Conservation (phyloP, 2,329 filamentous ascomycete species). For the Cladosporium phlei region DNA sequence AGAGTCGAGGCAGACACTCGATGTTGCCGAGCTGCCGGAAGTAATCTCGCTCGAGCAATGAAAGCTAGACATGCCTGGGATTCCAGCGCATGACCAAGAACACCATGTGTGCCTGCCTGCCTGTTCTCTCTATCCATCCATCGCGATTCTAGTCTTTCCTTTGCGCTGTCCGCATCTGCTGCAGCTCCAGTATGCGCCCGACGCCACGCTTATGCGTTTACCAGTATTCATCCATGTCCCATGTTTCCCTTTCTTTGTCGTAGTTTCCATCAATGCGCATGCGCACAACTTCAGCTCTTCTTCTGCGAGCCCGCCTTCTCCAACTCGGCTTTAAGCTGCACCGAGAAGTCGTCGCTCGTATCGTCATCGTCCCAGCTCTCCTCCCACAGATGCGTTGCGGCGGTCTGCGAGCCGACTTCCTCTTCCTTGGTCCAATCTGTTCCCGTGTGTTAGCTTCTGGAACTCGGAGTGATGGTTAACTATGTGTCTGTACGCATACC, state of each 20-base stretch:
- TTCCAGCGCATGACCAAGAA: neutral
- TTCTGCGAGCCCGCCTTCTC: slow-evolving; percentile 75
- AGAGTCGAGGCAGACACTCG: slow-evolving; percentile 68
- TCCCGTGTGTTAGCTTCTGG: neutral
- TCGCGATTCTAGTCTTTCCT: slow-evolving; percentile 2
- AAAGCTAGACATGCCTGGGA: neutral
- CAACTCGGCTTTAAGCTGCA: slow-evolving; percentile 88
- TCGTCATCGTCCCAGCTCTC: slow-evolving; percentile 99
- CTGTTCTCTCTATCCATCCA: neutral
- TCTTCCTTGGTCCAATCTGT: slow-evolving; percentile 91
- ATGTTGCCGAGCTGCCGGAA: slow-evolving; percentile 68
- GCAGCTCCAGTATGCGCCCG: slow-evolving; percentile 4
- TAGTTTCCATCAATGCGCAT: neutral
- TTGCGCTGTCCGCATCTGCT: too few relatives aligned
- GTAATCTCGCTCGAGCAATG: slow-evolving; percentile 45
- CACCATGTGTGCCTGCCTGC: neutral
- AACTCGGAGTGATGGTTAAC: neutral
- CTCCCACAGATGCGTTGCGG: slow-evolving; percentile 78
- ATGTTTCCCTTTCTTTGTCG: neutral
- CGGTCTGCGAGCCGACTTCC: slow-evolving; percentile 63
- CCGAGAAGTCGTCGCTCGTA: slow-evolving; percentile 91
- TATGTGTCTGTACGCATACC: slow-evolving; percentile 59
- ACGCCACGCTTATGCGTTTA: slow-evolving; percentile 5
- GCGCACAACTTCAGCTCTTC: slow-evolving; percentile 31
- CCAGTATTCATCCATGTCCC: neutral